phyloP scores from a whole-genome alignment of 768 basidiomycete species.

The Lenzites betulinus region DNA sequence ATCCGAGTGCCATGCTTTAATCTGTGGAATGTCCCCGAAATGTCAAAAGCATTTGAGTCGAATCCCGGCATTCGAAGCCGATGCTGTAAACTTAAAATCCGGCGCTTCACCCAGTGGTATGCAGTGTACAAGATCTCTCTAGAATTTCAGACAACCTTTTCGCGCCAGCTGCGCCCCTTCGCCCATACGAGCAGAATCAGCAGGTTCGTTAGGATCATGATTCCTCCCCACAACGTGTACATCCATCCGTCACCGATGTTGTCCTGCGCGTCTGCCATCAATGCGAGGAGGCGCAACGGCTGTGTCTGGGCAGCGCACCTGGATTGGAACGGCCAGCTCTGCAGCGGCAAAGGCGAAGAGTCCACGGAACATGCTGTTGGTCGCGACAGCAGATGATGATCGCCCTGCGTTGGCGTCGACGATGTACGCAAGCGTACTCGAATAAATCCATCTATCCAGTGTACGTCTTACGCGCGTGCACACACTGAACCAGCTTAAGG shows the following conservation, averaged over 20 bases:
- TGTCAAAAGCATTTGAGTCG: too few species aligned
- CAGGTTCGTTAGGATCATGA: constrained; percentile 53
- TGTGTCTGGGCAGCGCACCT: constrained; percentile 40
- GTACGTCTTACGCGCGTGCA: background rate
- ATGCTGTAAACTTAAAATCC: too few species aligned
- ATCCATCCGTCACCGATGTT: constrained; percentile 77
- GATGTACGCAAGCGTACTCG: constrained; percentile 75
- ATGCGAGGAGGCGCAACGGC: background rate
- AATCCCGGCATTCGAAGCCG: too few species aligned
- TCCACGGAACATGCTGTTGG: constrained; percentile 78
- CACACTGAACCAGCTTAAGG: background rate
- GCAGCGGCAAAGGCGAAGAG: constrained; percentile 65
- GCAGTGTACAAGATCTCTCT: too few species aligned
- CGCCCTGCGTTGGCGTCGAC: constrained; percentile 85
- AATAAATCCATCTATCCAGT: constrained; percentile 52
- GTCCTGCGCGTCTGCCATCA: constrained; percentile 38
- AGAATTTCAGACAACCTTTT: constrained; percentile 9
- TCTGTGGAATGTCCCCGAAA: too few species aligned
- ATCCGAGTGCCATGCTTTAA: too few species aligned
- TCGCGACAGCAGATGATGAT: constrained; percentile 70
- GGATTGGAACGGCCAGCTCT: constrained; percentile 73
- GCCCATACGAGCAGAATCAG: constrained; percentile 60
- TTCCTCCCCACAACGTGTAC: constrained; percentile 64
- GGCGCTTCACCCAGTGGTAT: too few species aligned
- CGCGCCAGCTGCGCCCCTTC: constrained; percentile 63